Evolutionary conservation across 2,329 filamentous ascomycete genomes (phyloP), one percentile per base, ranked within the genome.

Genomic region (Colletotrichum kahawae): DNA sequence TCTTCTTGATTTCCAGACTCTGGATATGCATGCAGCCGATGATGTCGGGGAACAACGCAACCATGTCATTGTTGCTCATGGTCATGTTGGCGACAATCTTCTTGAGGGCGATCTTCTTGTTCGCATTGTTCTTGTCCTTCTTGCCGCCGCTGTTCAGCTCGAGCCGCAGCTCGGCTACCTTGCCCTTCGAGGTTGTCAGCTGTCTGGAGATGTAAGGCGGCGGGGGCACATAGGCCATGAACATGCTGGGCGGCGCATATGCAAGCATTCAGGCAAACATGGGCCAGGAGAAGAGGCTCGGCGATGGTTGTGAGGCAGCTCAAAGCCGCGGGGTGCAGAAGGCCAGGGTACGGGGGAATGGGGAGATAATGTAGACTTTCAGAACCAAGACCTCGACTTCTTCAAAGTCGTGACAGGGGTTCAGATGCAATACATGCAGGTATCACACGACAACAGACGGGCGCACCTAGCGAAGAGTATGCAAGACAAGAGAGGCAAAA

Each of bases 51-150:
- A 99, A 99, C 67, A 99, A 89, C 51, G 95, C 95, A 70, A 98
- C 94, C 97, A 99, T 99, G 85, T 99, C 97, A 82, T 98, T 99
- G 87, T 99, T 99, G 91, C 96, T 98, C 97, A 99, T 99, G 78
- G 97, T 99, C 97, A 99, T 99, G 84, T 99, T 99, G 83, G 97
- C 97, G 80, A 99, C 97, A 79, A 99, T 98, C 90, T 98, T 98
- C 91, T 99, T 99, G 77, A 99, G 90, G 13, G 97, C 96, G 82
- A 98, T 97, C 91, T 98, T 98, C 90, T 98, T 99, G 78, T 92
- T 92, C 59, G 93, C 91, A 86, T 95, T 94, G 87, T 97, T 98
- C 91, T 98, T 98, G 88, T 99, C 97, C 88, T 98, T 99, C 89
- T 98, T 98, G 79, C 95, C 94, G 83, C 95, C 95, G 85, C 93